A percentile compares a stretch with the other conserved stretches of the same genome.
phyloP scores from a whole-genome alignment of 1,284 basidiomycete genomes.

The Anthracocystis setariae region DNA sequence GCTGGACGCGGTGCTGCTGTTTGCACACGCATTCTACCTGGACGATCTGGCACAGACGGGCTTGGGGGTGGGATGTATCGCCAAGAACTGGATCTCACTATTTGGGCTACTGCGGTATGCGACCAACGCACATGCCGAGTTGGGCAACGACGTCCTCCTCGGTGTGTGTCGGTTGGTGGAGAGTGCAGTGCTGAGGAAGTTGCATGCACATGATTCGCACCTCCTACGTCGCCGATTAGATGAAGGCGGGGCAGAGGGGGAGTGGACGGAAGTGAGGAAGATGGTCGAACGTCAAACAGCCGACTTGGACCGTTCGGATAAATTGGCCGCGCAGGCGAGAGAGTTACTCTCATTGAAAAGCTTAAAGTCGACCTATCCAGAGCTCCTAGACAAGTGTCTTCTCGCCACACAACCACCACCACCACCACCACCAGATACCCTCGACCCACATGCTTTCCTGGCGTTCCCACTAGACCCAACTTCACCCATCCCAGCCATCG shows the following conservation, averaged over 20 bases:
- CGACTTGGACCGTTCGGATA: conserved; percentile 23
- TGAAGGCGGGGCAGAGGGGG: background rate
- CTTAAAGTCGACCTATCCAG: conserved; percentile 7
- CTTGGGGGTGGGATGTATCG: conserved; percentile 7
- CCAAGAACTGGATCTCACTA: conserved; percentile 48
- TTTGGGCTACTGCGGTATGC: conserved; percentile 48
- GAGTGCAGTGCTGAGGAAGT: conserved; percentile 39
- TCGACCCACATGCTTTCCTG: no score
- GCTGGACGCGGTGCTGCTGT: conserved; percentile 71
- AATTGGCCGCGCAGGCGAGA: conserved; percentile 8
- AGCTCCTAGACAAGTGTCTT: background rate
- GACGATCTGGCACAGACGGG: conserved; percentile 69
- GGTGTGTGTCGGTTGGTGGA: conserved; percentile 52
- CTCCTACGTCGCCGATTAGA: conserved; percentile 4
- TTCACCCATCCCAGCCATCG: conserved; percentile 27
- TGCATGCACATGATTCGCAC: conserved; percentile 41
- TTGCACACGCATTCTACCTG: conserved; percentile 70
- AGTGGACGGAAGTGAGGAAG: background rate
- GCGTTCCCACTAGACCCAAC: conserved; percentile 29
- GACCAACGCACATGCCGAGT: conserved; percentile 29
- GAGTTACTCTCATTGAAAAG: conserved; percentile 7
- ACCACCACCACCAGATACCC: no score
- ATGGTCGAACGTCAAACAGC: conserved; percentile 4
- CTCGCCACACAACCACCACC: background rate
- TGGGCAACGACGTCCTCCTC: conserved; percentile 34